Evolutionary conservation across 2,329 filamentous ascomycete genomes (phyloP).

Genomic region (Penicillium expansum): DNA sequence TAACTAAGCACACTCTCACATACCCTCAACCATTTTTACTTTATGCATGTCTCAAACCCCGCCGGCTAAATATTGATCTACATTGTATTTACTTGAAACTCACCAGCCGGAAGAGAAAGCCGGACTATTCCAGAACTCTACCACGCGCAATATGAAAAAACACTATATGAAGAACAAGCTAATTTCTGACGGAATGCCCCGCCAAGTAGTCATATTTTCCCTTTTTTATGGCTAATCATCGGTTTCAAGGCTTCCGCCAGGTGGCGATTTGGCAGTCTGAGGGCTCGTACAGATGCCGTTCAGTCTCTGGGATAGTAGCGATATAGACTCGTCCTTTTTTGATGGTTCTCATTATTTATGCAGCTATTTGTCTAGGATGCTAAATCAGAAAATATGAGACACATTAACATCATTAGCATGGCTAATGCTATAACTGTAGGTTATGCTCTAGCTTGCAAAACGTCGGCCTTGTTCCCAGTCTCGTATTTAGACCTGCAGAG

Average conservation of each 20-base stretch:
- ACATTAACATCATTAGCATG: neutral
- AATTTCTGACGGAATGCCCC: neutral
- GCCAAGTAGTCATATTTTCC: neutral
- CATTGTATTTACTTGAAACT: neutral
- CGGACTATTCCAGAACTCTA: neutral
- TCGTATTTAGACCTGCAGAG: neutral
- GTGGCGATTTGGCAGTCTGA: neutral
- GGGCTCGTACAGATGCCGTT: neutral
- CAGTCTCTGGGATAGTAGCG: neutral
- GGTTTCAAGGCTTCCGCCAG: neutral
- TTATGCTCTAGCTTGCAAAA: neutral
- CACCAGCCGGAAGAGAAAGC: neutral
- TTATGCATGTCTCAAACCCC: neutral
- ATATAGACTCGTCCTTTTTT: neutral
- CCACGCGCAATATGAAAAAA: no score
- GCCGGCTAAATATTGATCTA: neutral
- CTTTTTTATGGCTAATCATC: constrained; percentile 4
- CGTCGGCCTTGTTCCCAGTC: neutral
- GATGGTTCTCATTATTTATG: neutral
- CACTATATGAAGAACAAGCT: neutral
- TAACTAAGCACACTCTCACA: neutral
- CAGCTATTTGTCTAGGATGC: neutral
- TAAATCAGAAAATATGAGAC: neutral
- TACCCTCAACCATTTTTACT: neutral
- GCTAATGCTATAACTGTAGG: neutral